Evolutionary conservation across 75 land plant species (phyloP), one percentile per base, ranked within the genome.

Genomic region (Pinus tabuliformis): DNA sequence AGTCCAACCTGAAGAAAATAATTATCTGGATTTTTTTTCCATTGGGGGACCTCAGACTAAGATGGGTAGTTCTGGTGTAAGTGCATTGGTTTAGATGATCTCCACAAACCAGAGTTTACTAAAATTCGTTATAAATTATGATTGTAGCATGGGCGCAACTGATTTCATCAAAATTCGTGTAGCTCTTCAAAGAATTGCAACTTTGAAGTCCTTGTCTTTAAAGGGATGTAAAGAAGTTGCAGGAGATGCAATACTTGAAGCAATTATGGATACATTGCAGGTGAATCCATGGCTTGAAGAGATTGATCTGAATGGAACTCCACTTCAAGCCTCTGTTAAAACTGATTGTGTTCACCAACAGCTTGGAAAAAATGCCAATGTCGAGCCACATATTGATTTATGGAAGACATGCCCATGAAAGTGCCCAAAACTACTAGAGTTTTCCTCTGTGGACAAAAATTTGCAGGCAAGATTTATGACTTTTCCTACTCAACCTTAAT

Each of bases 241-340:
- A 26, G 95, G 95, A 30, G 93, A 88, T 13, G 18, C 59, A 57
- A 77, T 92, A 12, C 49, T 85, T 36, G 79, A 85, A 75, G 58
- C 89, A 0, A 88, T 92, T 45, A 77, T 91, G 79, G 87, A 91
- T 49, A 80, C 62, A 0, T 62, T 92, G 68, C 83, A 86, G 62
- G 83, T 89, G 14, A 92, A 92, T 80, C 89, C 91, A 59, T 92
- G 93, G 89, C 89, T 92, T 62, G 91, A 92, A 76, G 89, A 86
- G 12, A 84, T 92, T 33, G 91, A 91, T 62, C 79, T 92, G n/a
- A 71, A 68, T 17, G 76, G 86, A 74, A 92, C 95, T 20, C 95
- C 95, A 2, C 75, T n/a, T n/a, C 79, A 88, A 22, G 75, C 49
- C 72, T 71, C 86, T 28, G 89, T 91, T 8, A 77, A 83, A 62